phyloP scores from a whole-genome alignment of 169 alveolate genomes.

The Ichthyophthirius multifiliis region DNA sequence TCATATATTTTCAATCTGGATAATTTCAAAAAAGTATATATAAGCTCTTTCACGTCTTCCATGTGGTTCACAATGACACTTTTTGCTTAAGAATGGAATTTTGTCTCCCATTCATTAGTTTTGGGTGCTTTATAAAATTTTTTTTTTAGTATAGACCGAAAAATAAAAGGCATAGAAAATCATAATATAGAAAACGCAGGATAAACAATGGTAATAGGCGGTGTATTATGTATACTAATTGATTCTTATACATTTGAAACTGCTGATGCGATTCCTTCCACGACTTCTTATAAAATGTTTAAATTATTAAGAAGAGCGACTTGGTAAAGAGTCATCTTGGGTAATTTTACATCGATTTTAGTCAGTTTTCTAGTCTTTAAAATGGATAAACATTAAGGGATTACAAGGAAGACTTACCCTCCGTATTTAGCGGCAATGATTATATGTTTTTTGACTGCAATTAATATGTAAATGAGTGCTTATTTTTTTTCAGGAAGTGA shows the following conservation, averaged over 20 bases:
- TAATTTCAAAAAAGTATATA: constrained; percentile 16
- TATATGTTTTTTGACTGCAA: not conserved
- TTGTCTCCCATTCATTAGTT: constrained; percentile 18
- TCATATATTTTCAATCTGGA: not conserved
- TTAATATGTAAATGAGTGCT: constrained; percentile 21
- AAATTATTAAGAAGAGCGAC: not conserved
- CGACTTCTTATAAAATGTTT: constrained; percentile 10
- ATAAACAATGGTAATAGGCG: not conserved
- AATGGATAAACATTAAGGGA: constrained; percentile 1
- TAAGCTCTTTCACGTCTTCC: constrained; percentile 11
- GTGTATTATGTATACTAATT: not conserved
- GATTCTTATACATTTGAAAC: constrained; percentile 9
- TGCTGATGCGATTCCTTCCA: constrained; percentile 1
- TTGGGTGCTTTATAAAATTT: constrained; percentile 13
- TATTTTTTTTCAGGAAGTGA: constrained; percentile 26
- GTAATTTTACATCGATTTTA: constrained; percentile 12
- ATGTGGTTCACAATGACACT: constrained; percentile 21
- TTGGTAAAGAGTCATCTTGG: constrained; percentile 30
- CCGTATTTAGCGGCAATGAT: not conserved
- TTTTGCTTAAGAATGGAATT: constrained; percentile 20
- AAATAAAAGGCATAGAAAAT: not conserved
- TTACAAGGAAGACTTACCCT: constrained; percentile 17
- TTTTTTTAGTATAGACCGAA: constrained; percentile 8
- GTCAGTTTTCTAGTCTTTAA: constrained; percentile 2
- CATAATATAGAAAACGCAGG: not conserved